These are phyloP conservation scores for Carex pumila DNA, from an alignment of 176 grass and related monocot species.

Conservation along the genomic window DNA sequence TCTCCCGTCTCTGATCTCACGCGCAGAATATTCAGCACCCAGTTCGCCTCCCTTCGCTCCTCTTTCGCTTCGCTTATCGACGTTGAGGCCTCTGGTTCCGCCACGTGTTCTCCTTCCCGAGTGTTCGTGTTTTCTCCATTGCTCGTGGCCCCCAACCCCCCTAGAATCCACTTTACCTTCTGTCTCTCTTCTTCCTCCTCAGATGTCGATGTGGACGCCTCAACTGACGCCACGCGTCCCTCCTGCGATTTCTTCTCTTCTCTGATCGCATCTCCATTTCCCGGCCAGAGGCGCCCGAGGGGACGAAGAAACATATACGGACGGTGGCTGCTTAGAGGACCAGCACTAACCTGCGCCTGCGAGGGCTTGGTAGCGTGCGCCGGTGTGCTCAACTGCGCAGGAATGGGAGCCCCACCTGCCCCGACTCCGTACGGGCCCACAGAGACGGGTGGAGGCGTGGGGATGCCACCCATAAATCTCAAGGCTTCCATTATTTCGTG, in stretches of 20 bases:
- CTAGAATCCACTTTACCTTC: slow-evolving; percentile 32
- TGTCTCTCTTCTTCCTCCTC: not conserved
- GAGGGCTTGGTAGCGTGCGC: not conserved
- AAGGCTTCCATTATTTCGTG: slow-evolving; percentile 46
- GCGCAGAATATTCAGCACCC: slow-evolving; percentile 84
- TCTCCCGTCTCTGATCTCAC: slow-evolving; percentile 49
- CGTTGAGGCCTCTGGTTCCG: not conserved
- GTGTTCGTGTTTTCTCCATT: not conserved
- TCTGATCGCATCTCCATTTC: slow-evolving; percentile 1
- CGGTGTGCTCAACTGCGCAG: slow-evolving; percentile 5
- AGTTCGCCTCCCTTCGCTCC: slow-evolving; percentile 48
- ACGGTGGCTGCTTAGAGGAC: not conserved
- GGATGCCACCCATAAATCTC: slow-evolving; percentile 35
- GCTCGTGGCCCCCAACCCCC: slow-evolving; percentile 1
- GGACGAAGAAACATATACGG: slow-evolving; percentile 22
- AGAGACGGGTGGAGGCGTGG: slow-evolving; percentile 15
- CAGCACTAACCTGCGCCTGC: slow-evolving; percentile 2
- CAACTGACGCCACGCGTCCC: slow-evolving; percentile 17
- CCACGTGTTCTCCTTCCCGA: slow-evolving; percentile 4
- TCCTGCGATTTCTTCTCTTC: slow-evolving; percentile 19
- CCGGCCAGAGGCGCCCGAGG: slow-evolving; percentile 1
- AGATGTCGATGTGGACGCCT: not conserved
- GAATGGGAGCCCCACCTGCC: not conserved
- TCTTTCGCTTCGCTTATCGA: slow-evolving; percentile 14
- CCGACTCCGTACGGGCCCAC: slow-evolving; percentile 1